Base-by-base conservation (phyloP, 1,284 basidiomycete species). In the Moniliella sp. region DNA sequence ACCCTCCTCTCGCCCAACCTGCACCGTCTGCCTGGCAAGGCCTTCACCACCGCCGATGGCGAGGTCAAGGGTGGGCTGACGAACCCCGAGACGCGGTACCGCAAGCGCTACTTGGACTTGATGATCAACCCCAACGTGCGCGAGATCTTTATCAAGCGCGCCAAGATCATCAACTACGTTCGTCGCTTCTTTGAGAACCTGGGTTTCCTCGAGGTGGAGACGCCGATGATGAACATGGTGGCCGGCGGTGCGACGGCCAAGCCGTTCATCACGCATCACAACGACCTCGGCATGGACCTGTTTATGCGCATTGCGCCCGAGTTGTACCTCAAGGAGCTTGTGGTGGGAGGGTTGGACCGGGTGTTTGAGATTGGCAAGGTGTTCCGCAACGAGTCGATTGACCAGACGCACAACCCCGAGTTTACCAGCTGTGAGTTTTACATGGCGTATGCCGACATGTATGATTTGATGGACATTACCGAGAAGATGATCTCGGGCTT, bases 391-490 rank as follows among this genome's bases (percentile, higher is more conserved):
- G 91, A 99, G 63, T 80, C 84, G 32, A 99, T 99, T 61, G 91
- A 99, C 65, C 68, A 94, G 52, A 99, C 88, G 21, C 53, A 57
- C 47, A 48, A 56, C 48, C 59, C 59, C 18, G 55, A 58, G 38
- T 61, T 61, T 35, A 82, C 82, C 13, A 91, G 94, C 64, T 97
- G 88, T 71, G 88, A 99, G 67, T 97, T 99, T 66, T 97, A 97
- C 63, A 97, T 99, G 88, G 88, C 88, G 16, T 97, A 94, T 58
- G 88, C 88, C 42, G 88, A 97, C 64, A 91, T 93, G 83, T 80
- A 86, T 67, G 91, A 97, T 61, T 45, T 97, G 40, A 94, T 97
- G 88, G 86, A 94, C 37, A 71, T 97, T 45, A 99, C 88, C 21
- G 91, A 99, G 65, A 66, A 67, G 29, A 70, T 99, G 68, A 64